phyloP scores from a whole-genome alignment of 2,329 filamentous ascomycete species.

The Rhinocladiella similis region DNA sequence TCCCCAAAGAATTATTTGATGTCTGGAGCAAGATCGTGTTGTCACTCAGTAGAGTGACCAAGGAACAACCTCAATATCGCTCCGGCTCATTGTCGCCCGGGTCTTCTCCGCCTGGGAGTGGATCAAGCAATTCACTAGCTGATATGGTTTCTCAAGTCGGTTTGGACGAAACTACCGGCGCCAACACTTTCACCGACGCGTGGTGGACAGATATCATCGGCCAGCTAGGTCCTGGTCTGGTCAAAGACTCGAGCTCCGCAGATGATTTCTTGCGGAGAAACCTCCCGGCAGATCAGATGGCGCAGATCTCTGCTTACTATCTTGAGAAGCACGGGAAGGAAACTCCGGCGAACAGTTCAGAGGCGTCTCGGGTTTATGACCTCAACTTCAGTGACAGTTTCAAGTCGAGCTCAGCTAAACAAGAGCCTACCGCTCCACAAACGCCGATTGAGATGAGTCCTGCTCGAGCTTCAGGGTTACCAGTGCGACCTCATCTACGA shows the following conservation, averaged over 20 bases:
- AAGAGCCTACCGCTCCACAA: slow-evolving; percentile 6
- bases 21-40: slow-evolving; percentile 92
- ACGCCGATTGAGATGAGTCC: slow-evolving; percentile 20
- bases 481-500: slow-evolving; percentile 55
- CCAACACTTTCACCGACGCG: slow-evolving; percentile 10
- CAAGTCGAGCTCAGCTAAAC: slow-evolving; percentile 11
- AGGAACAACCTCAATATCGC: slow-evolving; percentile 13
- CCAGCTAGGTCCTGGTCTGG: slow-evolving; percentile 17
- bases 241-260: slow-evolving; percentile 18
- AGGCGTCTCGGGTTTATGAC: slow-evolving; percentile 9
- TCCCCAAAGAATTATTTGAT: slow-evolving; percentile 83
- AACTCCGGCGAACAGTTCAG: background rate
- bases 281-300: slow-evolving; percentile 13
- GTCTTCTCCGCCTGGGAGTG: slow-evolving; percentile 8
- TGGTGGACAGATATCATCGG: slow-evolving; percentile 23
- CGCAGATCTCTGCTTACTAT: slow-evolving; percentile 1
- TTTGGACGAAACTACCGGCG: slow-evolving; percentile 5
- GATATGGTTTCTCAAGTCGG: slow-evolving; percentile 20
- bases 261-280: slow-evolving; percentile 17
- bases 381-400: slow-evolving; percentile 22
- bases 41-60: slow-evolving; percentile 38
- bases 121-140: slow-evolving; percentile 13
- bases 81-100: slow-evolving; percentile 2
- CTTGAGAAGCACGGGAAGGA: background rate
- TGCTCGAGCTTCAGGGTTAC: slow-evolving; percentile 42